Evolutionary conservation across 352 stramenopile genomes (phyloP).

Genomic region (Thraustochytrium aureum): DNA sequence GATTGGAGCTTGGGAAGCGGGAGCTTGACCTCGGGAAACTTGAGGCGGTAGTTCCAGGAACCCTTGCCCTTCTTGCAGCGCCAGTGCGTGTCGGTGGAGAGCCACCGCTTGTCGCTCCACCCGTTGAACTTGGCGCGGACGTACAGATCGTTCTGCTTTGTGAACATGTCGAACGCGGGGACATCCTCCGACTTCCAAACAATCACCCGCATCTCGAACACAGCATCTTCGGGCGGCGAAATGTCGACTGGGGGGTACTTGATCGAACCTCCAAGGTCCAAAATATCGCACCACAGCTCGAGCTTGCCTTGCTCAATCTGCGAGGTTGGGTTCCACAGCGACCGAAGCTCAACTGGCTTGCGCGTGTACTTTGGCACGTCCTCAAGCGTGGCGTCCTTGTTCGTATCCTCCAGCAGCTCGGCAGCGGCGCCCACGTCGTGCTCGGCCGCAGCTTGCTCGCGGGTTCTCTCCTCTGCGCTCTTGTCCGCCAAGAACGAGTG

Average conservation of each 20-base stretch:
- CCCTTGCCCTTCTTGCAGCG: constrained; percentile 75
- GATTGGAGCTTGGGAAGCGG: constrained; percentile 83
- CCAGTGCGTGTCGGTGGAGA: constrained; percentile 85
- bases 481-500: constrained; percentile 65
- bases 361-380: constrained; percentile 52
- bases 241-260: constrained; percentile 74
- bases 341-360: constrained; percentile 83
- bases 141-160: constrained; percentile 81
- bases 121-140: constrained; percentile 78
- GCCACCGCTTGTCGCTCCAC: constrained; percentile 61
- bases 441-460: constrained; percentile 42
- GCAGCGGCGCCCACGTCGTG: constrained; percentile 1
- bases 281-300: constrained; percentile 81
- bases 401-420: neutral
- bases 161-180: constrained; percentile 73
- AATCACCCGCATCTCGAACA: constrained; percentile 85
- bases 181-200: constrained; percentile 87
- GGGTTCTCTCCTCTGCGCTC: constrained; percentile 64
- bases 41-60: constrained; percentile 88
- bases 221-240: constrained; percentile 66
- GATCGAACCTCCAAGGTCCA: constrained; percentile 68
- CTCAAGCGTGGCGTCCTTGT: constrained; percentile 24
- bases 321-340: constrained; percentile 73
- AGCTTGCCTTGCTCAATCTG: constrained; percentile 69
- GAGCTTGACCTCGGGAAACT: constrained; percentile 75